These are phyloP conservation scores for Arachis monticola DNA, from an alignment of 331 rosid species.

Conservation along the genomic window DNA sequence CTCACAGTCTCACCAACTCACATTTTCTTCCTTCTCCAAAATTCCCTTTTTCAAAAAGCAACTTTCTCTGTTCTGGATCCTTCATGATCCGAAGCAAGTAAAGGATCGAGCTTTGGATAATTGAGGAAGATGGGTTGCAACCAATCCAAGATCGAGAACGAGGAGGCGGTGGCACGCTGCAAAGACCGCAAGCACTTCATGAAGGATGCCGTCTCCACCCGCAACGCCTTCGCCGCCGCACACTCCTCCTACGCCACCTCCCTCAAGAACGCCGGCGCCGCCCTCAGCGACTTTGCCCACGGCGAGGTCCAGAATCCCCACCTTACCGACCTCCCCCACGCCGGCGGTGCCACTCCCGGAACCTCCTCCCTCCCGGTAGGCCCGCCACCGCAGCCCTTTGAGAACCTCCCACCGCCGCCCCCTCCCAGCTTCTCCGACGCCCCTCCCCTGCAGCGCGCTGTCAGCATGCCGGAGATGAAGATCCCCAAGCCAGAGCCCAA, in stretches of 20 bases:
- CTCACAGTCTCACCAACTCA: background rate
- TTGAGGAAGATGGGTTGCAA: slow-evolving; percentile 68
- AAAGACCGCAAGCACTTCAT: slow-evolving; percentile 77
- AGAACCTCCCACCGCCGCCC: slow-evolving; percentile 52
- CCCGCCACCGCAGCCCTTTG: slow-evolving; percentile 29
- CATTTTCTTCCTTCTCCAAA: background rate
- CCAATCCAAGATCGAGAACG: slow-evolving; percentile 98
- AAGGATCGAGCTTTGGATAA: background rate
- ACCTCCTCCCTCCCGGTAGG: background rate
- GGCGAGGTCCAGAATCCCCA: slow-evolving; percentile 65
- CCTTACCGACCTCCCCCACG: background rate
- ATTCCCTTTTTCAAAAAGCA: background rate
- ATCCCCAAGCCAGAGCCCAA: slow-evolving; percentile 41
- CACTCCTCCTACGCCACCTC: slow-evolving; percentile 73
- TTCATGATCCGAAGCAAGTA: background rate
- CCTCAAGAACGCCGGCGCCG: slow-evolving; percentile 87
- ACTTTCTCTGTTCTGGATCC: background rate
- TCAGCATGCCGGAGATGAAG: slow-evolving; percentile 77
- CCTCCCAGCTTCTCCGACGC: slow-evolving; percentile 40
- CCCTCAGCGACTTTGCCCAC: slow-evolving; percentile 75
- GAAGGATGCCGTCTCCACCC: slow-evolving; percentile 71
- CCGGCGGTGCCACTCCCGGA: background rate
- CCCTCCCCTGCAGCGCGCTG: slow-evolving; percentile 65
- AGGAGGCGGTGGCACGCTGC: slow-evolving; percentile 88
- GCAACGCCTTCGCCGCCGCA: slow-evolving; percentile 92